These are phyloP conservation scores for Actinomortierella wolfii DNA, from an alignment of 371 early-diverging fungal species.

Conservation along the genomic window DNA sequence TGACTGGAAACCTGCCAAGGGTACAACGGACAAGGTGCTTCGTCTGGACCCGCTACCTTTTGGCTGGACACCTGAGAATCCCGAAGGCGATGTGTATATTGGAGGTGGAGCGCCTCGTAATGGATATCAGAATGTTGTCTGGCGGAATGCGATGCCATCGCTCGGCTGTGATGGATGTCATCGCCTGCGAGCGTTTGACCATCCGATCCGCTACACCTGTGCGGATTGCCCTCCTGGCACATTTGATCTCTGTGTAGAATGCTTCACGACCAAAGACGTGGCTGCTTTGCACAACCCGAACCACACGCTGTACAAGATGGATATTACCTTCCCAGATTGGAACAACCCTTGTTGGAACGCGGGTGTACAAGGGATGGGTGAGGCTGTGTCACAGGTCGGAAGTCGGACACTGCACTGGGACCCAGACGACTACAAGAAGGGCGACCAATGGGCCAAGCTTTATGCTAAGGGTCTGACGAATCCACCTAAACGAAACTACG, in stretches of 20 bases:
- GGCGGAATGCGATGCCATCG: neutral
- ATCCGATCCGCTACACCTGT: slow-evolving; percentile 4
- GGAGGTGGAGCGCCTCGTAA: neutral
- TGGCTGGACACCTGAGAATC: neutral
- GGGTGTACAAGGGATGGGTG: neutral
- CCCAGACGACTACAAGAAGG: neutral
- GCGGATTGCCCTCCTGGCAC: neutral
- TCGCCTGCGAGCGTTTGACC: neutral
- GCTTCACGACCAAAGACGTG: neutral
- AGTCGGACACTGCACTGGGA: slow-evolving; percentile 2
- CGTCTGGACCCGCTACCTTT: slow-evolving; percentile 1
- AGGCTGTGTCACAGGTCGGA: neutral
- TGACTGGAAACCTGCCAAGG: too few relatives aligned
- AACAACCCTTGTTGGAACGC: slow-evolving; percentile 2
- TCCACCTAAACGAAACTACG: neutral
- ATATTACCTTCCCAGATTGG: slow-evolving; percentile 3
- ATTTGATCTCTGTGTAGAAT: slow-evolving; percentile 3
- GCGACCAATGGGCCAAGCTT: neutral
- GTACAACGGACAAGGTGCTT: too few relatives aligned
- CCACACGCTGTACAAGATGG: slow-evolving; percentile 2
- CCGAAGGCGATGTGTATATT: neutral
- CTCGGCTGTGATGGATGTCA: slow-evolving; percentile 6
- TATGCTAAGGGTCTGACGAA: neutral
- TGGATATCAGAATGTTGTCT: slow-evolving; percentile 3
- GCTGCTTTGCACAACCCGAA: slow-evolving; percentile 1